Conservation (phyloP, 139 green algal species). For the Haematococcus sp. region DNA sequence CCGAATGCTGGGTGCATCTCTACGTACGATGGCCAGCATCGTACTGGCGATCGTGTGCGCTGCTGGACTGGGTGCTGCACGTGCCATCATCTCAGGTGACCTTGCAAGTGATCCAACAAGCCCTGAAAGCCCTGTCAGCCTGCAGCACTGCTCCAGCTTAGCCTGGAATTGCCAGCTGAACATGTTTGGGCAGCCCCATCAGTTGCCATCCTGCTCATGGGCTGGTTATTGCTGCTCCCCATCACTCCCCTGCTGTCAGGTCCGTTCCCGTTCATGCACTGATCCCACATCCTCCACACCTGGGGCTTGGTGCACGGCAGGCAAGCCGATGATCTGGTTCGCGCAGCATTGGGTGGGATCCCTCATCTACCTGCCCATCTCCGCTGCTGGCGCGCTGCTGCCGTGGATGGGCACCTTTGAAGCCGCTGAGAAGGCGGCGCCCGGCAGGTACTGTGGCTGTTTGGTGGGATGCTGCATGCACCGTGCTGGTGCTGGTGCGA, state of each 20-base stretch:
- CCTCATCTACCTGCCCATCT: constrained; percentile 48
- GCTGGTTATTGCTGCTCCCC: no score
- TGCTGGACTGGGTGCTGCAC: neutral
- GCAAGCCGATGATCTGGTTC: constrained; percentile 60
- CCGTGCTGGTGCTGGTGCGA: neutral
- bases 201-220: no score
- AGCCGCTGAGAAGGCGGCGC: constrained; percentile 3
- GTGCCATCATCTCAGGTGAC: neutral
- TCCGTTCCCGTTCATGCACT: no score
- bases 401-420: constrained; percentile 29
- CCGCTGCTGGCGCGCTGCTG: constrained; percentile 40
- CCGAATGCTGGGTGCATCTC: no score
- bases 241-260: no score
- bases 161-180: no score
- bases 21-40: neutral
- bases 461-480: neutral
- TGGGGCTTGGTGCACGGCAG: no score
- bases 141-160: no score
- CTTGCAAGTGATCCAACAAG: no score
- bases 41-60: neutral
- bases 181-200: no score
- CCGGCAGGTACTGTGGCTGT: constrained; percentile 13
- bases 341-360: constrained; percentile 34
- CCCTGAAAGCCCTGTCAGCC: no score
- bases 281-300: no score